Base-by-base conservation (phyloP, 2,329 filamentous ascomycete species). In the Aspergillus felis region DNA sequence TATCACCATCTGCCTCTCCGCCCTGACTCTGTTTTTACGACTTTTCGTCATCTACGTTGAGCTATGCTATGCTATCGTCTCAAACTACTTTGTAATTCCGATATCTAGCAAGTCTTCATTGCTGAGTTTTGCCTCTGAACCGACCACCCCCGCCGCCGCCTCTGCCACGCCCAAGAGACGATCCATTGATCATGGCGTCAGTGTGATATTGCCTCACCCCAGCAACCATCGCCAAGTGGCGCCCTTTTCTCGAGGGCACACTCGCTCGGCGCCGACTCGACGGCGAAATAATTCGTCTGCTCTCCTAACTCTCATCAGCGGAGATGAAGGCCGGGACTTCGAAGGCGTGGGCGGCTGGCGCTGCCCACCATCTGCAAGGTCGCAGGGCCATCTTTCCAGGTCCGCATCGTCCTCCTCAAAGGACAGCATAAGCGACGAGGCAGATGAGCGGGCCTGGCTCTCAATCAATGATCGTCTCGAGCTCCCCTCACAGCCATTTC, bases 11-110 rank as follows among this genome's bases (percentile, higher is more conserved):
- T 80, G 79, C 4, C 64, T 88, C 50, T 85, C 87, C 42, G 83
- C 87, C 61, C 77, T 82, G 41, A 78, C 87, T 38, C 80, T 90
- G 51, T 79, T 84, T 66, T 73, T 87, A 60, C 81, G 86, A 25
- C 81, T 87, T 25, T 75, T 82, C 49, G 68, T 87, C 53, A 81
- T 88, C 56, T 89, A 88, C 67, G 73, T 87, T 59, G 85, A 89
- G 66, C 77, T 89, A 53, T 81, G 78, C 47, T 71, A 84, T 22
- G 83, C 83, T 7, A 76, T 87, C 3, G 67, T 88, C 1, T 81
- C 82, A 5, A 82, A 82, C 53, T 82, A 83, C 59, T 71, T 88
- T 28, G 74, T 77, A 54, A 58, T 73, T 12, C 65, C 67, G 8
- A 65, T 58, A 4, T 65, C 70, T 3, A 52, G 64, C 8, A 67